Base-by-base conservation (phyloP, 2,329 filamentous ascomycete genomes). In the Colletotrichum sublineola region DNA sequence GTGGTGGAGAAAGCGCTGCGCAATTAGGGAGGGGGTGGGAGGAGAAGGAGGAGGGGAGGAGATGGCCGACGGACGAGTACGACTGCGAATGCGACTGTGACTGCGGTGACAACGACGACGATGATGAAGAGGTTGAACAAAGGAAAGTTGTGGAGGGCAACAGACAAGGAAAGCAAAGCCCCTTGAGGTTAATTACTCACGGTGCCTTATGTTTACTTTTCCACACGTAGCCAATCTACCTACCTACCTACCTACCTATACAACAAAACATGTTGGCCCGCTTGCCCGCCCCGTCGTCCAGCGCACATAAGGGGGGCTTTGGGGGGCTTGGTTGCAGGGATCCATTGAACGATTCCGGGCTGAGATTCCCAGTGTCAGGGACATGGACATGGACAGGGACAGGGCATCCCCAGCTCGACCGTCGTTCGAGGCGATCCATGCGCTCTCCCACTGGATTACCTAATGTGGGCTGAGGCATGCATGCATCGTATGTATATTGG, bases 181-280 rank as follows among this genome's bases (percentile, higher is more conserved):
- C 36, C 33, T 7, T 38, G 31, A 48, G n/a, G 29, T 29, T 38
- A 69, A 61, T 69, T 65, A 73, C 60, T 63, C 65, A 68, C 46
- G n/a, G n/a, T 50, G 33, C n/a, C 36, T 38, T 38, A 29, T 73
- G 70, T 73, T 69, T 73, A 65, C 66, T 50, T 68, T 38, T 44
- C 60, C 44, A 8, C 50, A n/a, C 20, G 44, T 46, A 46, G 20
- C 44, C 44, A 4, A 20, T 20, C 3, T 46, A 44, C 6, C 20
- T n/a, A 46, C 8, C 9, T 46, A 24, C 24, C 24, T 24, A 3
- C 2, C 3, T 44, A 8, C 40, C 8, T 40, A 20, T 50, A 42
- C 31, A 31, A 67, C 40, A 38, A 57, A 31, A 44, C 29, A 31
- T 46, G 40, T 31, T 57, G 55, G 67, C 44, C 31, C 63, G 24